Base-by-base conservation (phyloP, 192 early-diverging fungal genomes). In the Umbelopsis sp. region DNA sequence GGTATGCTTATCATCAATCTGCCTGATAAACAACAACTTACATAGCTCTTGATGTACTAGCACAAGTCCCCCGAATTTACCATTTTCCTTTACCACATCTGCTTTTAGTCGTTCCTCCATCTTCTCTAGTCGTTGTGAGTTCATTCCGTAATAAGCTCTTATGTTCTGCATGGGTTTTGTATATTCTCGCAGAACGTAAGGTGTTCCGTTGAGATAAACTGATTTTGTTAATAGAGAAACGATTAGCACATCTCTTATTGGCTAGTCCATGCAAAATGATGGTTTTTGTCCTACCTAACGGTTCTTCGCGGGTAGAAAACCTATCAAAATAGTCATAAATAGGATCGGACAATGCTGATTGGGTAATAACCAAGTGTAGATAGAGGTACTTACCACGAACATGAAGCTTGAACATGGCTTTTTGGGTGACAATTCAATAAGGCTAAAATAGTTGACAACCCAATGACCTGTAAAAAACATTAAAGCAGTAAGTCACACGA, bases 31-130 rank as follows among this genome's bases (percentile, higher is more conserved):
- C 27, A 30, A 30, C 27, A 51, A 73, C 76, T 66, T 67, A 78
- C 76, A 58, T 15, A 78, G 45, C 67, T 90, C 89, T 53, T 90
- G 87, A 74, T 90, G 89, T 3, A 87, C 89, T 1, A 90, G 75
- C 12, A 90, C 66, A 22, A 90, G 69, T 1, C 86, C 86, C 46
- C 81, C 81, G 45, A 73, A 78, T 22, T 55, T 58, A 13, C 30
- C 27, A 12, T 77, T 64, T 75, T 90, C 89, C 12, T 77, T 75
- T 21, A 87, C 12, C 10, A 89, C 77, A 69, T 90, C 89, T 10
- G 80, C 83, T 66, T 87, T 88, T 30, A 90, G 72, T 48, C 89
- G 75, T 41, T 78, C 78, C 70, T 90, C 89, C 20, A 90, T 74
- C 25, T 80, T 74, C 55, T 89, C 87, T 21, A 90, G 69, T n/a